These are phyloP conservation scores for Phytophthora brassicae DNA, from an alignment of 352 stramenopile genomes.

Conservation along the genomic window DNA sequence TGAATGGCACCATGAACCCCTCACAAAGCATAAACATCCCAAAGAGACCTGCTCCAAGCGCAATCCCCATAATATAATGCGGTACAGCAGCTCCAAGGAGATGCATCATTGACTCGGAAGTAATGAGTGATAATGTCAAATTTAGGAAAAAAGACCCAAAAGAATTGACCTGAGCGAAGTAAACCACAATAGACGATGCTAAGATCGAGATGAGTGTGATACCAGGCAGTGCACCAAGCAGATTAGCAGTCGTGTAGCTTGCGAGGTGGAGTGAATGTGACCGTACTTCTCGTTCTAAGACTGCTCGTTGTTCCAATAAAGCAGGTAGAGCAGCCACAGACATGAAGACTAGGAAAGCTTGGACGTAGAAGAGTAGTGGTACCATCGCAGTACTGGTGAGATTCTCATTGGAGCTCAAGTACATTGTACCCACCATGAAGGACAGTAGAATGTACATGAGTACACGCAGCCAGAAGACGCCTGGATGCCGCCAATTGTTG, in stretches of 20 bases:
- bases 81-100: slow-evolving; percentile 76
- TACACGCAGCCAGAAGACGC: slow-evolving; percentile 81
- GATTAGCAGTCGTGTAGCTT: slow-evolving; percentile 79
- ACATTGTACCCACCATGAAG: slow-evolving; percentile 82
- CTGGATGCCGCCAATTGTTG: slow-evolving; percentile 73
- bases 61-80: slow-evolving; percentile 89
- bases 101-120: slow-evolving; percentile 81
- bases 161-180: slow-evolving; percentile 54
- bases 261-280: slow-evolving; percentile 57
- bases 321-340: slow-evolving; percentile 86
- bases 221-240: slow-evolving; percentile 70
- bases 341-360: slow-evolving; percentile 93
- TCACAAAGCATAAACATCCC: slow-evolving; percentile 89
- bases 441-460: slow-evolving; percentile 82
- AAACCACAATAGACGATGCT: slow-evolving; percentile 55
- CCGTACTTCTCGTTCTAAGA: slow-evolving; percentile 83
- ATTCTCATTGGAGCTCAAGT: slow-evolving; percentile 45
- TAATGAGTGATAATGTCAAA: slow-evolving; percentile 75
- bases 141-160: slow-evolving; percentile 71
- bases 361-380: slow-evolving; percentile 88
- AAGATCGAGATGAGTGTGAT: slow-evolving; percentile 70
- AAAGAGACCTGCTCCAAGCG: slow-evolving; percentile 74
- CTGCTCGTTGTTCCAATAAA: slow-evolving; percentile 80
- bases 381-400: slow-evolving; percentile 45
- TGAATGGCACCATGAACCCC: slow-evolving; percentile 80